Conservation (phyloP, 164 flowering plant genomes). For the Dillenia suffruticosa region DNA sequence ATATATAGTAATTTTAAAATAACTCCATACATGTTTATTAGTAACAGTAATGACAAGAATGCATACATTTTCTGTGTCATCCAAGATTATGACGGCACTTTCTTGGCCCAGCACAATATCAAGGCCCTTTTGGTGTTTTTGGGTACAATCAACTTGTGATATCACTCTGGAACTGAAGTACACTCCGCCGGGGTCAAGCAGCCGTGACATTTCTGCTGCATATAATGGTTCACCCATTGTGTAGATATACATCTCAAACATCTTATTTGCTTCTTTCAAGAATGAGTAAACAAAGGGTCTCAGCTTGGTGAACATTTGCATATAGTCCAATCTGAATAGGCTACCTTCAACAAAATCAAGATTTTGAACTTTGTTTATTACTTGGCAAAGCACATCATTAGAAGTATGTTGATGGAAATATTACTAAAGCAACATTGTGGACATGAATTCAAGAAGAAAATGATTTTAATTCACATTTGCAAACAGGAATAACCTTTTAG, state of each 20-base stretch:
- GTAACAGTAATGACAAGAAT: too few species aligned
- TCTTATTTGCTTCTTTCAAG: constrained; percentile 61
- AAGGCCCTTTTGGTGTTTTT: constrained; percentile 69
- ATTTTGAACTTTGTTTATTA: too few species aligned
- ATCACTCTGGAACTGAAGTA: constrained; percentile 64
- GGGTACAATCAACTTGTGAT: constrained; percentile 75
- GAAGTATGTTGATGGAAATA: too few species aligned
- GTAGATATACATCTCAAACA: constrained; percentile 86
- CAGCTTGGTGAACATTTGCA: constrained; percentile 79
- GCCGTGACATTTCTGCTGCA: constrained; percentile 70
- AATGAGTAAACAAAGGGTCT: constrained; percentile 79
- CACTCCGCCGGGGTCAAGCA: constrained; percentile 61
- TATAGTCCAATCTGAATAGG: constrained; percentile 48
- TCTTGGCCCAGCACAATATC: constrained; percentile 81
- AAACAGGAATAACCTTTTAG: too few species aligned
- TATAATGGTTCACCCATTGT: constrained; percentile 80
- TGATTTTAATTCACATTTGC: too few species aligned
- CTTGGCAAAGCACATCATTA: too few species aligned
- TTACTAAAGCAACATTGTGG: too few species aligned
- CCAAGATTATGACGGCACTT: constrained; percentile 74
- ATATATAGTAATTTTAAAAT: too few species aligned
- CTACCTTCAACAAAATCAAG: constrained; percentile 17
- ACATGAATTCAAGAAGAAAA: too few species aligned
- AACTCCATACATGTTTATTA: too few species aligned
- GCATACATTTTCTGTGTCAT: constrained; percentile 81